Evolutionary conservation across 495 filamentous ascomycete species (phyloP), one percentile per base, ranked within the genome.

Genomic region (Penicillium cataractarum): DNA sequence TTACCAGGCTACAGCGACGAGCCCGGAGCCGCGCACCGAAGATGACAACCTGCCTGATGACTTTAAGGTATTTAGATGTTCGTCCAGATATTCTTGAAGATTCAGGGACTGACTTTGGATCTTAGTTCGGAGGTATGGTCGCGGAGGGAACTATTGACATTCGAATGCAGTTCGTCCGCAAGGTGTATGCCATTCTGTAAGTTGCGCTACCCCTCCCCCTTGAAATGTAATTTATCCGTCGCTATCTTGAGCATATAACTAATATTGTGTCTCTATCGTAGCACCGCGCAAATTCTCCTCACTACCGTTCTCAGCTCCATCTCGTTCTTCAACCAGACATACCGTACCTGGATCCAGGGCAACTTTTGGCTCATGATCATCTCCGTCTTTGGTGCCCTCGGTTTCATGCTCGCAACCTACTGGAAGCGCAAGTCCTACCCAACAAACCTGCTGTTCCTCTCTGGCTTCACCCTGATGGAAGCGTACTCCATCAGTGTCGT

Each of bases 371-470:
- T 97, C 71, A 90, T 99, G 83, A 93, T 92, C 80, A 73, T 89
- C 31, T 93, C 92, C 42, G 83, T 96, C 65, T 83, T 93, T 76
- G 90, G 90, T 55, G 84, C 92, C 57, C 85, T 96, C 65, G 86
- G 76, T 60, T 91, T 94, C 82, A 87, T 96, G 84, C 74, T 90
- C 61, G 83, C 96, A 31, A 98, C 95, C 48, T 98, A 87, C 82
- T 99, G 95, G 95, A 98, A 99, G 79, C 89, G 93, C 70, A 95
- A 97, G 74, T 93, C 90, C 1, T 99, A 99, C 78, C 95, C 95
- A 0, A 89, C 89, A 35, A 99, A 99, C 75, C 84, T 99, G 0
- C 79, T 97, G 49, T 98, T 98, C 85, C 86, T 99, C 32, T 83
- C 89, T 42, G 91, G 83, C 31, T 99, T 99, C 84, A 99, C 95